Evolutionary conservation across 768 basidiomycete genomes (phyloP), one percentile per base, ranked within the genome.

Genomic region (Suillus clintonianus): DNA sequence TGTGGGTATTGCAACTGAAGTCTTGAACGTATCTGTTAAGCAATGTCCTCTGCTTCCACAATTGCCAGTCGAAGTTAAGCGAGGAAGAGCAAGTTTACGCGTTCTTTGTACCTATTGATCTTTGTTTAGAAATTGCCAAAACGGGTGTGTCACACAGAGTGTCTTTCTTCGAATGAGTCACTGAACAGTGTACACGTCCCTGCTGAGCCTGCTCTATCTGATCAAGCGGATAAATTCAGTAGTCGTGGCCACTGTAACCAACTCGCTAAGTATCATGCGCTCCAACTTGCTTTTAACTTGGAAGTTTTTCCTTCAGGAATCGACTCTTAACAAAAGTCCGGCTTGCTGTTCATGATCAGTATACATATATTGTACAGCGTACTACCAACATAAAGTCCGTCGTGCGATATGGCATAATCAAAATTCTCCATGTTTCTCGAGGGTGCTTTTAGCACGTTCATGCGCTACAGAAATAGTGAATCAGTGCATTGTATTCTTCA

Each of bases 401-500:
- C 2, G n/a, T 41, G 11, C 30, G 13, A n/a, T 61, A 61, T 22
- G 27, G 14, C 51, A n/a, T 2, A n/a, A 47, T 74, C 24, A 75
- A 41, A 64, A 69, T 9, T 65, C 30, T 27, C 71, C 70, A 7
- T 67, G 63, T 27, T 60, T 37, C 15, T 27, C 47, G 56, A 75
- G 57, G 4, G 64, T 64, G 0, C 13, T 27, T 10, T 60, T 24
- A 17, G 70, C 55, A 2, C 63, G 63, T 32, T 63, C 48, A 0
- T 66, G 47, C 7, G 72, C 74, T 75, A 55, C 4, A 47, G 1
- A 5, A 24, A 53, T 37, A 22, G 50, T 68, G 19, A 68, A 64
- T 11, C 9, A 60, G 11, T 8, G 4, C 17, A 27, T 4, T 27
- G 14, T 10, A 19, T 0, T 11, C 11, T 13, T 5, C 7, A 11